A percentile compares a stretch with the other conserved stretches of the same genome.
These are phyloP conservation scores for Rugonectria rugulosa DNA, from an alignment of 2,329 filamentous ascomycete species.

Conservation along the genomic window DNA sequence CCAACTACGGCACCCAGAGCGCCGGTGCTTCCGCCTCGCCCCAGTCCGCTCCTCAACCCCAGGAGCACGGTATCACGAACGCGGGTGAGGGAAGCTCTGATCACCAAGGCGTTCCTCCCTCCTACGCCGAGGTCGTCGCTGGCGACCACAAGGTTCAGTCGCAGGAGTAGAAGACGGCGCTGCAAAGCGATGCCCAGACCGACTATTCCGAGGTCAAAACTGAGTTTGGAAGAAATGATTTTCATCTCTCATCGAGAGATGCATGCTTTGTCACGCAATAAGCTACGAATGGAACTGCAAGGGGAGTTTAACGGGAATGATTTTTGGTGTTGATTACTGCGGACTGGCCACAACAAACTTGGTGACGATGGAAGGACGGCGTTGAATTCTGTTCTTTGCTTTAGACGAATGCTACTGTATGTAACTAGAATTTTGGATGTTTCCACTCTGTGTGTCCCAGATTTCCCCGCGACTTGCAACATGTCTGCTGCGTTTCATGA, in stretches of 20 bases:
- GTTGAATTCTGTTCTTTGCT: slow-evolving; percentile 21
- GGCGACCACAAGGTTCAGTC: slow-evolving; percentile 91
- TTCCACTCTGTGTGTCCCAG: neutral
- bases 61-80: slow-evolving; percentile 43
- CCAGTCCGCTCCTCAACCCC: slow-evolving; percentile 32
- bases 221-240: neutral
- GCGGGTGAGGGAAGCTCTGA: slow-evolving; percentile 51
- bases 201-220: neutral
- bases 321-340: slow-evolving; percentile 5
- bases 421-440: neutral
- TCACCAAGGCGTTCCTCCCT: slow-evolving; percentile 71
- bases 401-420: slow-evolving; percentile 8
- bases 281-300: slow-evolving; percentile 12
- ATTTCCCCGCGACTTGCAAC: neutral
- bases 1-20: slow-evolving; percentile 57
- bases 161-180: slow-evolving; percentile 34
- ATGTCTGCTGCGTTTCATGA: neutral
- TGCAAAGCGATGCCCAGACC: neutral
- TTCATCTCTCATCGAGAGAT: neutral
- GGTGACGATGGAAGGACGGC: slow-evolving; percentile 14
- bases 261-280: neutral
- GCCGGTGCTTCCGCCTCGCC: slow-evolving; percentile 33
- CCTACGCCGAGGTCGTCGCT: slow-evolving; percentile 88
- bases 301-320: slow-evolving; percentile 26
- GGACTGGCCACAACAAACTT: slow-evolving; percentile 6